A percentile compares a stretch with the other conserved stretches of the same genome.
Conservation (phyloP, 202 grass and related monocot species). For the Zizania palustris region DNA sequence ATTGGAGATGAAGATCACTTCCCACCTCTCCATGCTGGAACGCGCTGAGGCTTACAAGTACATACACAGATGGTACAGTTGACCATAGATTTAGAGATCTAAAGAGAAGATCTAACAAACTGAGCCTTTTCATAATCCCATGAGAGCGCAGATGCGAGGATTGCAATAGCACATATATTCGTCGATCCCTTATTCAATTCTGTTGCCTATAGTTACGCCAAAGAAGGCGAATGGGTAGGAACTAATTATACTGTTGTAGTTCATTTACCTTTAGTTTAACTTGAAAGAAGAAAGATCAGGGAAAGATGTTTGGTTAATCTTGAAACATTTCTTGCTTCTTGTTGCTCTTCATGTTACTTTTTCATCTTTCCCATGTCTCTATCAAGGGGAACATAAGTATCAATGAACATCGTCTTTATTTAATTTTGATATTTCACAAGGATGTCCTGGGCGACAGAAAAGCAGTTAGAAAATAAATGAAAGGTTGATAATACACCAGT, state of each 20-base stretch:
- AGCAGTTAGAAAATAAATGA: no score
- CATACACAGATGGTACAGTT: slow-evolving; percentile 43
- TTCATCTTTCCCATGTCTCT: neutral
- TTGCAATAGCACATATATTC: neutral
- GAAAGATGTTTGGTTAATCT: neutral
- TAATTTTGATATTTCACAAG: neutral
- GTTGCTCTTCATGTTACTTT: neutral
- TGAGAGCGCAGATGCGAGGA: slow-evolving; percentile 14
- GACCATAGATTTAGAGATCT: slow-evolving; percentile 33
- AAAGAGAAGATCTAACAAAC: slow-evolving; percentile 55
- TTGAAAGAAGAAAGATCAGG: slow-evolving; percentile 13
- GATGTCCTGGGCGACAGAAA: no score
- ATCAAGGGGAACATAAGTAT: neutral
- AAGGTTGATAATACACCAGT: no score
- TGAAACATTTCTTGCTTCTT: neutral
- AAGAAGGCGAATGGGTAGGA: slow-evolving; percentile 29
- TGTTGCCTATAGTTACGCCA: slow-evolving; percentile 20
- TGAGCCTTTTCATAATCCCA: slow-evolving; percentile 41
- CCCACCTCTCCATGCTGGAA: slow-evolving; percentile 61
- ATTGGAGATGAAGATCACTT: slow-evolving; percentile 74
- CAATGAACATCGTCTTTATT: neutral
- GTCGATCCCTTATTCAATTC: neutral
- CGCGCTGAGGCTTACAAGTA: slow-evolving; percentile 39
- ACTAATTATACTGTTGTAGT: slow-evolving; percentile 40
- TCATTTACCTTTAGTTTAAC: slow-evolving; percentile 13